Evolutionary conservation across 2,329 filamentous ascomycete species (phyloP), one percentile per base, ranked within the genome.

Genomic region (Phyllosticta citrichinensis): DNA sequence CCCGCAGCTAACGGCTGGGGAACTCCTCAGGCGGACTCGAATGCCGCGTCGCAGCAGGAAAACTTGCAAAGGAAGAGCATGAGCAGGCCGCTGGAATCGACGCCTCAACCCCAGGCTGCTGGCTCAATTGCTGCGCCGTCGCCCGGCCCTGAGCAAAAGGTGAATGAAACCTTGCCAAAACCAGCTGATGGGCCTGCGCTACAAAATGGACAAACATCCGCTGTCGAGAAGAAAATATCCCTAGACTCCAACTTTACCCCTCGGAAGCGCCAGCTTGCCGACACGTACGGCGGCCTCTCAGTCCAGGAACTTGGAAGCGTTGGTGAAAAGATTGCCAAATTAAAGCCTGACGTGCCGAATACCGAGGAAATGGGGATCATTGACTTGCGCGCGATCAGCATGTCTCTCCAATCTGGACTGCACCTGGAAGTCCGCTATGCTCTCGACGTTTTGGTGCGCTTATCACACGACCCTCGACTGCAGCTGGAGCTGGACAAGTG

Each of bases 401-500:
- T 91, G 78, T 91, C 91, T 68, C 78, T 99, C 47, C 91, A 96
- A 70, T 95, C 89, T 60, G 93, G 93, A 0, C 88, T 97, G 52
- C 87, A 91, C 67, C 86, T 86, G 5, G 94, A 99, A 75, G 87
- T 96, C n/a, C 86, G 93, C 10, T 76, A 96, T 64, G 93, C 93
- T 2, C 78, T 99, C 53, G 94, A 97, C 72, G 90, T 88, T 0
- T 78, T 99, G 40, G 86, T 85, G 10, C 84, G 83, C 20, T 80
- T 94, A 12, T 90, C 88, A 2, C 83, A 83, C 25, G 83, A 87
- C 59, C 76, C 78, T 17, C 79, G 82, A 4, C 80, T 87, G 24
- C 80, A 81, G n/a, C 79, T 92, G 19, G 84, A 86, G 52, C 77
- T 96, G 51, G 80, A 85, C 61, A 83, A 84, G 60, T 96, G 90